Evolutionary conservation across 164 flowering plant genomes (phyloP).

Genomic region (Vitis rotundifolia): DNA sequence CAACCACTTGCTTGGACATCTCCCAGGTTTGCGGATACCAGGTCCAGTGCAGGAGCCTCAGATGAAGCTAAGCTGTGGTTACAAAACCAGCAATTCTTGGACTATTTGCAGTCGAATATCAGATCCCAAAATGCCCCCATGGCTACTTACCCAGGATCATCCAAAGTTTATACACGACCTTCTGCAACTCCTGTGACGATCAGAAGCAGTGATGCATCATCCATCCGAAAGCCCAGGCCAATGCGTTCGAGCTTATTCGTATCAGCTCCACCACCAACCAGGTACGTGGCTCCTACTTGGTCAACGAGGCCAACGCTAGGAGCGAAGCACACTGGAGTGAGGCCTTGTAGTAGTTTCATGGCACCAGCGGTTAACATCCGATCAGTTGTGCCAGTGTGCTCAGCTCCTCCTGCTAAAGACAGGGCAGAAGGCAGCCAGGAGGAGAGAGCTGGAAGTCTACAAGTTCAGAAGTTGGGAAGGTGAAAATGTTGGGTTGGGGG

Average conservation of each 20-base stretch:
- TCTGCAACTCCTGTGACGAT: constrained; percentile 3
- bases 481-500: too few relatives aligned
- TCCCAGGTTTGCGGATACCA: background rate
- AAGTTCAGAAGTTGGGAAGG: too few relatives aligned
- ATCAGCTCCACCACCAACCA: background rate
- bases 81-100: constrained; percentile 1
- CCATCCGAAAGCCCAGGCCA: background rate
- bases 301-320: constrained; percentile 7
- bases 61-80: constrained; percentile 5
- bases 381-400: constrained; percentile 19
- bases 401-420: constrained; percentile 14
- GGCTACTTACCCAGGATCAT: too few relatives aligned
- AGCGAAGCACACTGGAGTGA: background rate
- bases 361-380: constrained; percentile 23
- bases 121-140: constrained; percentile 5
- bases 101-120: background rate
- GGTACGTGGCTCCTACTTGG: background rate
- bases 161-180: background rate
- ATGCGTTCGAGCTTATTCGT: background rate
- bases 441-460: too few relatives aligned
- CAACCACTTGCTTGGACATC: background rate
- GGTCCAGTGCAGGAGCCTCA: background rate
- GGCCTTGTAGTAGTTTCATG: constrained; percentile 9
- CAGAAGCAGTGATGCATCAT: constrained; percentile 4
- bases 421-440: constrained; percentile 3